Percentiles rank a stretch among this genome's conserved stretches.
phyloP scores from a whole-genome alignment of 1,284 basidiomycete genomes.

The Lentinus polychrous region DNA sequence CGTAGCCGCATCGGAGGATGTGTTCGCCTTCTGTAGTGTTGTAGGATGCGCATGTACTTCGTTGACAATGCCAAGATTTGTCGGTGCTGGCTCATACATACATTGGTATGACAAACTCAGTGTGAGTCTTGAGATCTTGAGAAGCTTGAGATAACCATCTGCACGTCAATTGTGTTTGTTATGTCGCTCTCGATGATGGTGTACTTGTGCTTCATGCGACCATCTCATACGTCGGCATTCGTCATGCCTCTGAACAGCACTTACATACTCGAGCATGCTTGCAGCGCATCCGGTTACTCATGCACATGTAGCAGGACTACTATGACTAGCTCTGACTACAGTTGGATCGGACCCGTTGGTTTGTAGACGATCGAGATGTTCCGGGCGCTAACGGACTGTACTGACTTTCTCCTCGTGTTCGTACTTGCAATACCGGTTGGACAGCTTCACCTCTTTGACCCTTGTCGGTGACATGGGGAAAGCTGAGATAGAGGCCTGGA shows the following conservation, averaged over 20 bases:
- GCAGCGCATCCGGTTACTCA: too few relatives aligned
- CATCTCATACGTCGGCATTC: too few relatives aligned
- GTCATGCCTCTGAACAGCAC: too few relatives aligned
- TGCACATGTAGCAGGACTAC: too few relatives aligned
- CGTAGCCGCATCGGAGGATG: not conserved
- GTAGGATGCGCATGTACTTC: not conserved
- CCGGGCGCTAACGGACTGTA: not conserved
- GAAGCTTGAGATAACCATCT: too few relatives aligned
- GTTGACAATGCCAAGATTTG: not conserved
- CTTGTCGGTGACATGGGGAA: slow-evolving; percentile 23
- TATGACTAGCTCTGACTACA: too few relatives aligned
- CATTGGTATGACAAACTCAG: not conserved
- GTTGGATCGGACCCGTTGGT: not conserved
- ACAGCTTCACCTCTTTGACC: not conserved
- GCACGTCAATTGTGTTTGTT: too few relatives aligned
- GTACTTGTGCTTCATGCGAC: too few relatives aligned
- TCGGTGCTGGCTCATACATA: not conserved
- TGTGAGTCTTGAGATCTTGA: not conserved
- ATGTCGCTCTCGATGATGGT: too few relatives aligned
- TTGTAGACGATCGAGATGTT: not conserved
- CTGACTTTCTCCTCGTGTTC: not conserved
- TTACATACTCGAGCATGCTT: too few relatives aligned
- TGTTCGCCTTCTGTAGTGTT: not conserved
- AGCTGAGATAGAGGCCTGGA: slow-evolving; percentile 34
- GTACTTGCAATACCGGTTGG: not conserved